phyloP scores from a whole-genome alignment of 257 asterid species.

The Nemophila menziesii region DNA sequence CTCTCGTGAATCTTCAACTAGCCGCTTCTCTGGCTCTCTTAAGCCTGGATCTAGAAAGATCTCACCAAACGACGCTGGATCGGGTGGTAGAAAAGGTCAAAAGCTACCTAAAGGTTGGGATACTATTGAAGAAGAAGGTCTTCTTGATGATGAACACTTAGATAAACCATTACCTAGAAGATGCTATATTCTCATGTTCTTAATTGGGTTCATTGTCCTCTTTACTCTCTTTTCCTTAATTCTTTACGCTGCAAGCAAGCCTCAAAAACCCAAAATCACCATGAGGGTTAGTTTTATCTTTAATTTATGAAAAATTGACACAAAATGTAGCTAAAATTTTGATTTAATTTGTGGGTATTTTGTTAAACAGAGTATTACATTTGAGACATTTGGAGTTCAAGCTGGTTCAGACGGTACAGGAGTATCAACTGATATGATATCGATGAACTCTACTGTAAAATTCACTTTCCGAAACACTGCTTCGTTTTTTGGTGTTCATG shows the following conservation, averaged over 20 bases:
- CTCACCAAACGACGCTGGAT: slow-evolving; percentile 54
- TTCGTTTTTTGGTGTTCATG: slow-evolving; percentile 74
- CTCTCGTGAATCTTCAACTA: slow-evolving; percentile 83
- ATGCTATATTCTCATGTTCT: slow-evolving; percentile 49
- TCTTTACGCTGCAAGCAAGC: slow-evolving; percentile 54
- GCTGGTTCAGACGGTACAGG: slow-evolving; percentile 61
- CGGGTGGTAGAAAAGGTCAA: slow-evolving; percentile 33
- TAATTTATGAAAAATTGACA: too few relatives aligned
- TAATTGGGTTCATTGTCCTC: slow-evolving; percentile 46
- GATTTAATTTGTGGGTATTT: neutral
- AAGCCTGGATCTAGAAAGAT: slow-evolving; percentile 76
- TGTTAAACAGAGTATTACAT: slow-evolving; percentile 39
- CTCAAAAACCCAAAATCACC: slow-evolving; percentile 52
- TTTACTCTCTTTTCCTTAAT: slow-evolving; percentile 58
- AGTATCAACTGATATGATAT: slow-evolving; percentile 71
- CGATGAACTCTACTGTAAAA: slow-evolving; percentile 51
- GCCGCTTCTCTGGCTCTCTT: slow-evolving; percentile 65
- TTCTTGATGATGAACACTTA: slow-evolving; percentile 39
- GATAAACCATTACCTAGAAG: slow-evolving; percentile 38
- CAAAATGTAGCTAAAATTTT: neutral
- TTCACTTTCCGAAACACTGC: slow-evolving; percentile 51
- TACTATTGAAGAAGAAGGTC: slow-evolving; percentile 72
- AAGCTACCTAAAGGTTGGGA: slow-evolving; percentile 48
- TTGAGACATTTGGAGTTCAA: slow-evolving; percentile 57
- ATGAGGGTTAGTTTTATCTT: slow-evolving; percentile 42